Base-by-base conservation (phyloP, 2,329 filamentous ascomycete species). In the Botrytis porri region DNA sequence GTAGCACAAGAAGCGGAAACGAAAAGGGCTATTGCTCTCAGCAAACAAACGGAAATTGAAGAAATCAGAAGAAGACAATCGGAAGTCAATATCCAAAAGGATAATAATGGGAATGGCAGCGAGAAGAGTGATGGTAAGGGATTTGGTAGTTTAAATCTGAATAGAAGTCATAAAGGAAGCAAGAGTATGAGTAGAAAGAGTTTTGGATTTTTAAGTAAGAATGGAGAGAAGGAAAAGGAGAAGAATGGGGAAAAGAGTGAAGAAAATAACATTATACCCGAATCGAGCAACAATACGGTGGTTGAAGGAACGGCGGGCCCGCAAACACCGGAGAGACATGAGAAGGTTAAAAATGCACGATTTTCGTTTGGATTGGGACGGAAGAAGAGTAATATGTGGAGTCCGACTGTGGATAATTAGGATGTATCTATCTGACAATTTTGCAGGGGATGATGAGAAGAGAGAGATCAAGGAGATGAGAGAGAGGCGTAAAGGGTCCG, bases 131-230 rank as follows among this genome's bases (percentile, higher is more conserved):
- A 75, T 45, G 67, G 63, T 12, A 75, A 77, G 35, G 84, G 85
- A 8, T 85, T 89, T 45, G 73, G 73, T 32, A 54, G 76, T 37
- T 63, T 74, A 9, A 75, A 74, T 18, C 73, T 80, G 32, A 77
- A 71, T 78, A 86, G 93, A 62, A 90, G 92, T 76, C 88, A 90
- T 77, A 87, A 90, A 71, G 89, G 89, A 16, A 93, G 91, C 81
- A 95, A 93, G 84, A 94, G 93, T 75, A 87, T 97, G 84, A 78
- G 92, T 66, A 89, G 91, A 75, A 93, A 92, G 82, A 92, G 92
- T 77, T 90, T 93, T 78, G 88, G 87, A 45, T 92, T 93, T 79
- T 83, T 91, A 48, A 45, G 43, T 45, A 88, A 75, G 86, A 43
- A 75, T 73, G 69, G 73, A 74, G 61, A 69, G 64, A 22, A 65